These are phyloP conservation scores for Nicotiana tomentosiformis DNA, from an alignment of 257 asterid genomes.

Conservation along the genomic window DNA sequence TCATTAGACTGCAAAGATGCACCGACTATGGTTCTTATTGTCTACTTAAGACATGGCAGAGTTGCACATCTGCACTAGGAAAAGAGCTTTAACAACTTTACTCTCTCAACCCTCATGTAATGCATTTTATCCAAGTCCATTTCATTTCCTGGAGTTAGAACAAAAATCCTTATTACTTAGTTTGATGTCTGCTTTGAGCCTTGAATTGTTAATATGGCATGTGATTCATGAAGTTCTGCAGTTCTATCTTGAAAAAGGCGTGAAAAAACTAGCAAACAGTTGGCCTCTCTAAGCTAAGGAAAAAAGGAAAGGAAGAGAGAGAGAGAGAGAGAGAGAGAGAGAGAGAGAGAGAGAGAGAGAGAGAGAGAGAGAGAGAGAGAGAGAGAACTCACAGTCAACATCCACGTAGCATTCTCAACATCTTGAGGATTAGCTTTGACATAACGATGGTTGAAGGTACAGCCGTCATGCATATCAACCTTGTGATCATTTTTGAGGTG, in stretches of 20 bases:
- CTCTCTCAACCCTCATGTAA: neutral
- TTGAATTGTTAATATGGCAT: neutral
- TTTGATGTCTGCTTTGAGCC: conserved; percentile 4
- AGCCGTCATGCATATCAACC: conserved; percentile 36
- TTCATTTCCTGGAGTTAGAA: neutral
- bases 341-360: too few species aligned
- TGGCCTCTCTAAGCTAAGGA: too few species aligned
- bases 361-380: neutral
- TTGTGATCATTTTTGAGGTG: conserved; percentile 38
- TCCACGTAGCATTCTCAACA: conserved; percentile 38
- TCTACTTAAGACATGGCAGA: neutral
- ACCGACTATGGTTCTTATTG: neutral
- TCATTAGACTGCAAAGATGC: neutral
- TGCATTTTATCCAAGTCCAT: neutral
- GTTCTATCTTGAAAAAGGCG: neutral
- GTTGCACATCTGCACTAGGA: neutral
- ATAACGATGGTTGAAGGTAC: conserved; percentile 41
- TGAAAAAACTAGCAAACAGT: neutral
- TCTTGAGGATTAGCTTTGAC: conserved; percentile 36
- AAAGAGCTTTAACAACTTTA: neutral
- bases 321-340: conserved; percentile 3
- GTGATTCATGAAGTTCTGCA: neutral
- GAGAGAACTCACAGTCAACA: conserved; percentile 33
- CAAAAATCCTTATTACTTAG: neutral
- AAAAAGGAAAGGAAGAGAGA: neutral